Conservation (phyloP, 192 early-diverging fungal species). For the Podila verticillata region DNA sequence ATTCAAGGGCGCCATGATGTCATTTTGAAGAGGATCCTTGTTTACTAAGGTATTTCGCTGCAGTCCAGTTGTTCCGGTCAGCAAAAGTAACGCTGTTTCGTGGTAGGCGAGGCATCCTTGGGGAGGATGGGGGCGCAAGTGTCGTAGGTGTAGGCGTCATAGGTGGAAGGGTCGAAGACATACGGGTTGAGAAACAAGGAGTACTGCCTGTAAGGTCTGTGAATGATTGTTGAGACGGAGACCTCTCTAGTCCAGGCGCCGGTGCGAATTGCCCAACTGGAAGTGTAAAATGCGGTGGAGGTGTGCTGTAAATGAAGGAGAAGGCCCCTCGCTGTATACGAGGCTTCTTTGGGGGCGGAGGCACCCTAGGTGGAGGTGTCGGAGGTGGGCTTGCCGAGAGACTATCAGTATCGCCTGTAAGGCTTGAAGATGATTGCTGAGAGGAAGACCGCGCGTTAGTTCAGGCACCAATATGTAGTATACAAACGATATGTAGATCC, state of each 20-base stretch:
- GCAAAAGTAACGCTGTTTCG: background rate
- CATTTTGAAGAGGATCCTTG: too few species aligned
- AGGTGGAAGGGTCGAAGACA: background rate
- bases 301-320: too few species aligned
- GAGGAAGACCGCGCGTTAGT: background rate
- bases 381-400: background rate
- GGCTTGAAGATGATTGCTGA: slow-evolving; percentile 4
- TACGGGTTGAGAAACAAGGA: too few species aligned
- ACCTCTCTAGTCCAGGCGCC: too few species aligned
- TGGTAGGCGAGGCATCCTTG: slow-evolving; percentile 2
- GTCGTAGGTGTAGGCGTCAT: background rate
- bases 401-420: background rate
- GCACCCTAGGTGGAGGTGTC: background rate
- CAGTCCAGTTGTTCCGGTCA: background rate
- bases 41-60: too few species aligned
- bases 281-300: too few species aligned
- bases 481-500: background rate
- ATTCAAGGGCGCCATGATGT: too few species aligned
- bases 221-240: too few species aligned
- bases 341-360: background rate
- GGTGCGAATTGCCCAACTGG: too few species aligned
- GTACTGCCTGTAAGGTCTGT: too few species aligned
- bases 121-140: background rate
- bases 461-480: background rate
- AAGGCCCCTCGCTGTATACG: too few species aligned